These are phyloP conservation scores for Pleurotus citrinopileatus DNA, from an alignment of 768 basidiomycete species.

Conservation along the genomic window DNA sequence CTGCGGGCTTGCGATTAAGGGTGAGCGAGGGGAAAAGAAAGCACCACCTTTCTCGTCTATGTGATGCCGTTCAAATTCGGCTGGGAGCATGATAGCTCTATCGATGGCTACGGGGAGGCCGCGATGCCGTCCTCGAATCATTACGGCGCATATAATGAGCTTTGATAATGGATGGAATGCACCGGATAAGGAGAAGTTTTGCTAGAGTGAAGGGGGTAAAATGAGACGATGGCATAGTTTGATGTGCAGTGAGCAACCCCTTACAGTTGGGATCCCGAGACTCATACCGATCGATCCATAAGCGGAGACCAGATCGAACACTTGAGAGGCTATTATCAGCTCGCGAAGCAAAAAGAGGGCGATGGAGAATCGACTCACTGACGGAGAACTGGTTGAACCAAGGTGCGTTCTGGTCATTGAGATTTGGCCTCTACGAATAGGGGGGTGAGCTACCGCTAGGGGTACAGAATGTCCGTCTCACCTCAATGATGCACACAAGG, in stretches of 20 bases:
- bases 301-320: constrained; percentile 10
- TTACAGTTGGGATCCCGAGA: constrained; percentile 7
- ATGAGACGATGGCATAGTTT: background rate
- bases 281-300: constrained; percentile 8
- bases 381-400: constrained; percentile 8
- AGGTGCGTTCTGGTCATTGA: constrained; percentile 5
- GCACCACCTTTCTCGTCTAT: constrained; percentile 2
- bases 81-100: constrained; percentile 80
- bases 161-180: constrained; percentile 6
- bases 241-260: too few species aligned
- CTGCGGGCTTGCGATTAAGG: constrained; percentile 1
- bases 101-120: constrained; percentile 89
- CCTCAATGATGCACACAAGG: constrained; percentile 6
- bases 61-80: constrained; percentile 42
- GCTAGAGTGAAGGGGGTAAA: background rate
- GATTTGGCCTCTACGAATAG: background rate
- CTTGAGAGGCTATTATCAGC: background rate
- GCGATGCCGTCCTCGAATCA: constrained; percentile 80
- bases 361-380: background rate
- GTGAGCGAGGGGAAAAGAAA: background rate
- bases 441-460: too few species aligned
- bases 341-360: background rate
- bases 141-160: constrained; percentile 4
- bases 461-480: background rate
- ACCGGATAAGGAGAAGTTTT: constrained; percentile 10